These are phyloP conservation scores for Phytopythium mirpurense DNA, from an alignment of 352 stramenopile species.

Conservation along the genomic window DNA sequence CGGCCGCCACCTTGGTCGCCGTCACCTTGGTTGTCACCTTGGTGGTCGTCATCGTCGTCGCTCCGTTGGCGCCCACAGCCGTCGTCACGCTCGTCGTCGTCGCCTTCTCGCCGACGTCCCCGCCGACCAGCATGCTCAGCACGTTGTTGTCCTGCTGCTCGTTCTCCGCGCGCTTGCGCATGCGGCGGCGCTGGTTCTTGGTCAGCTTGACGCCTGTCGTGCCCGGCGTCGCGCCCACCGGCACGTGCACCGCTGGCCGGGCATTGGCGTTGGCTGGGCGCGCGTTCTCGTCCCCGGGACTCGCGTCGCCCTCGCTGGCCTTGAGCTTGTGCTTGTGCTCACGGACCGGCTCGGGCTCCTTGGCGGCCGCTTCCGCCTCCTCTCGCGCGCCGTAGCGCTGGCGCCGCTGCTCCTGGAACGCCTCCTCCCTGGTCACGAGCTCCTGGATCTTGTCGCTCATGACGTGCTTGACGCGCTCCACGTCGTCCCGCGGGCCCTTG, in stretches of 20 bases:
- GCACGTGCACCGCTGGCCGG: constrained; percentile 8
- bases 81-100: constrained; percentile 21
- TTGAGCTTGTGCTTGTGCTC: constrained; percentile 25
- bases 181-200: constrained; percentile 77
- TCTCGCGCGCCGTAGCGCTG: constrained; percentile 22
- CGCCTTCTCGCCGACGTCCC: constrained; percentile 5
- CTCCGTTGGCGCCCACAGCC: constrained; percentile 12
- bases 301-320: constrained; percentile 11
- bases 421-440: constrained; percentile 41
- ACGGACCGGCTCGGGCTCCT: constrained; percentile 11
- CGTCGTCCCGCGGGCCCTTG: constrained; percentile 44
- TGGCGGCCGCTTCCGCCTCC: constrained; percentile 29
- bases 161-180: constrained; percentile 77
- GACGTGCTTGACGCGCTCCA: constrained; percentile 44
- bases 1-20: constrained; percentile 21
- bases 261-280: constrained; percentile 16
- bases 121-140: constrained; percentile 52
- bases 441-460: constrained; percentile 75
- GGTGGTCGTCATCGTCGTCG: constrained; percentile 10
- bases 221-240: constrained; percentile 31
- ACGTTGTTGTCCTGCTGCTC: constrained; percentile 54
- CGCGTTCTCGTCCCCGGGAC: constrained; percentile 24
- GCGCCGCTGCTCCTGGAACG: constrained; percentile 30
- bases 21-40: too few relatives aligned
- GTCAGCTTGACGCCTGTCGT: constrained; percentile 42